Evolutionary conservation across 2,329 filamentous ascomycete species (phyloP).

Genomic region (Penicillium sp.): DNA sequence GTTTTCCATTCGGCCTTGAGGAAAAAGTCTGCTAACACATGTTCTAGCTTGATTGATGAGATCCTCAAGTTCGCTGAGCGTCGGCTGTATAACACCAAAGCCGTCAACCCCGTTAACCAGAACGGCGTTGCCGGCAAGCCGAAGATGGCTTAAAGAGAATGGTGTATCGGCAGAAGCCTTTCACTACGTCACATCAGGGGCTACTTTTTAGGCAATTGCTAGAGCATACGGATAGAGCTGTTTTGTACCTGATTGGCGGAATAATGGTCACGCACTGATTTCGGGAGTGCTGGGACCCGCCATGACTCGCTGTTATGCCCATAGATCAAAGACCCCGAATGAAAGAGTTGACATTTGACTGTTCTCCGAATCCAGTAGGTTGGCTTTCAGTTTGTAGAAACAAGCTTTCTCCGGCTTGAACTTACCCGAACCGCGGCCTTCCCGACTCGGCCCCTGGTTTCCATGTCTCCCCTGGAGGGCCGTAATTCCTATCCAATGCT

Average conservation of each 20-base stretch:
- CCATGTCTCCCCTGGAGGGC: neutral
- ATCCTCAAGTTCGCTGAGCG: constrained; percentile 74
- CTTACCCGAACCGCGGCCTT: neutral
- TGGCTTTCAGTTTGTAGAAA: neutral
- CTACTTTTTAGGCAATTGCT: neutral
- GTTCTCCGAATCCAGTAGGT: neutral
- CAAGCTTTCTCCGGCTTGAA: neutral
- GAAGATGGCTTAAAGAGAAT: constrained; percentile 32
- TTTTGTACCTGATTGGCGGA: constrained; percentile 1
- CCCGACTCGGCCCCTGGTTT: neutral
- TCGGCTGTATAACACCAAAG: constrained; percentile 50
- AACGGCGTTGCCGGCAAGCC: constrained; percentile 35
- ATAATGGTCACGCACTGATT: neutral
- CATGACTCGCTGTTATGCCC: constrained; percentile 6
- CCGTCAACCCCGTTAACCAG: constrained; percentile 18
- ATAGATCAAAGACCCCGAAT: constrained; percentile 11
- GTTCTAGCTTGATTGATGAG: constrained; percentile 71
- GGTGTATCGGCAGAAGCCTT: constrained; percentile 8
- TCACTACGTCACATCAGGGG: neutral
- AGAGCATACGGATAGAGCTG: constrained; percentile 7
- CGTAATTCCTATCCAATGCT: neutral
- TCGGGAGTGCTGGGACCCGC: neutral
- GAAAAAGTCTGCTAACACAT: constrained; percentile 13
- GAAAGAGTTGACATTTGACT: neutral
- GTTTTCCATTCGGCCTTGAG: neutral